These are phyloP conservation scores for Rhizopus stolonifer DNA, from an alignment of 371 early-diverging fungal species.

Conservation along the genomic window DNA sequence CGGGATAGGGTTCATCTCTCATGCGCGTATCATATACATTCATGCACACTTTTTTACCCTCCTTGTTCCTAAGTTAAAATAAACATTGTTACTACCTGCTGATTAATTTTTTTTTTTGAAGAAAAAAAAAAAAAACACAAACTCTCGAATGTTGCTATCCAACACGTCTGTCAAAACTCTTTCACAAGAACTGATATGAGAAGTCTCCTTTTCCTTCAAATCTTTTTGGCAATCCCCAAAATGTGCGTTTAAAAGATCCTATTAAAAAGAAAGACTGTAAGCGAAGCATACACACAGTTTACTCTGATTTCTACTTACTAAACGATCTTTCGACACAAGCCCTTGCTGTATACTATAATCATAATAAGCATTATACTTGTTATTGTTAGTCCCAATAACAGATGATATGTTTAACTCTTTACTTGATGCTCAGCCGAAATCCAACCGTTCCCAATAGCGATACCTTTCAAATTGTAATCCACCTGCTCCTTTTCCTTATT, in stretches of 20 bases:
- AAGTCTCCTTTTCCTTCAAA: conserved; percentile 16
- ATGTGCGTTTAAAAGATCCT: conserved; percentile 19
- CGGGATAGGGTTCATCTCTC: conserved; percentile 54
- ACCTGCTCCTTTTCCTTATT: conserved; percentile 43
- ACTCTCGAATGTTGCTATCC: conserved; percentile 34
- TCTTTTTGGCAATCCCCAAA: conserved; percentile 27
- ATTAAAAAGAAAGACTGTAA: background rate
- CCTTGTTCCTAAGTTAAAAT: conserved; percentile 14
- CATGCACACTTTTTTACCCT: conserved; percentile 51
- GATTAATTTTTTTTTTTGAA: background rate
- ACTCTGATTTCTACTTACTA: conserved; percentile 30
- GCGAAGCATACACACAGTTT: background rate
- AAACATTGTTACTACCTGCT: background rate
- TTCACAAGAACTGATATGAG: conserved; percentile 35
- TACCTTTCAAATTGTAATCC: conserved; percentile 65
- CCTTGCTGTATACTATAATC: conserved; percentile 46
- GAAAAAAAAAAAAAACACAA: conserved; percentile 1
- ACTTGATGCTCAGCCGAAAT: conserved; percentile 79
- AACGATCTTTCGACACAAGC: conserved; percentile 30
- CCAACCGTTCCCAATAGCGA: conserved; percentile 89
- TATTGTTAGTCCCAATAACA: conserved; percentile 4
- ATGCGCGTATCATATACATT: conserved; percentile 85
- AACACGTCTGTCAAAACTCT: conserved; percentile 27
- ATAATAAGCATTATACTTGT: conserved; percentile 53
- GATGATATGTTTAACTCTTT: background rate